A percentile compares a stretch with the other conserved stretches of the same genome.
These are phyloP conservation scores for Agroathelia rolfsii DNA, from an alignment of 1,284 basidiomycete species.

Conservation along the genomic window DNA sequence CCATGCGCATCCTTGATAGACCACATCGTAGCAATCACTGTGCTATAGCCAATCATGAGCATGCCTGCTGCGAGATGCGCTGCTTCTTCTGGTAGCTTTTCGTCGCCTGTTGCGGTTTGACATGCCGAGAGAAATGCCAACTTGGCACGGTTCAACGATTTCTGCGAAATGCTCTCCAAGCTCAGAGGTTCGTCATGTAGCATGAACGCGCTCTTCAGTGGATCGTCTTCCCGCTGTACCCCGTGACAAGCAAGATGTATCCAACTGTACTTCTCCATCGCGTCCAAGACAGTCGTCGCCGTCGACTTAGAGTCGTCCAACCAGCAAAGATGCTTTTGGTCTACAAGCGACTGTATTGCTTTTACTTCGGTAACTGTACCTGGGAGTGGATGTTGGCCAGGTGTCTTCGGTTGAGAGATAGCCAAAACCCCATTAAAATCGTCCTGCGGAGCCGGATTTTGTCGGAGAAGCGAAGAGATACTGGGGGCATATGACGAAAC, in stretches of 20 bases:
- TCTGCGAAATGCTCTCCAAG: slow-evolving; percentile 15
- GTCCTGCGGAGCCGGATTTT: neutral
- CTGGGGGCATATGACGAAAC: slow-evolving; percentile 19
- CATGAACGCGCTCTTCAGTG: slow-evolving; percentile 16
- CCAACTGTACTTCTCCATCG: slow-evolving; percentile 13
- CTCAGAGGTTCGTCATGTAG: slow-evolving; percentile 16
- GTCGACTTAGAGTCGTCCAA: too few species aligned
- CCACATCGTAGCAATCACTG: slow-evolving; percentile 25
- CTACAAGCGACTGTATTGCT: slow-evolving; percentile 2
- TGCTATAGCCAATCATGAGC: slow-evolving; percentile 23
- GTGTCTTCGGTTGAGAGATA: slow-evolving; percentile 4
- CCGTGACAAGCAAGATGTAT: slow-evolving; percentile 24
- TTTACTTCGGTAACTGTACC: slow-evolving; percentile 3
- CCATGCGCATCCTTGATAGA: slow-evolving; percentile 20
- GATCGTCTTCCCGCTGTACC: slow-evolving; percentile 15
- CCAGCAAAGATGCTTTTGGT: too few species aligned
- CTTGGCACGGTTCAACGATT: slow-evolving; percentile 12
- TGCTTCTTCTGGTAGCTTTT: slow-evolving; percentile 17
- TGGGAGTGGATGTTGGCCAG: slow-evolving; percentile 4
- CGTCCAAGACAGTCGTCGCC: slow-evolving; percentile 5
- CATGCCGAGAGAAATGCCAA: slow-evolving; percentile 27
- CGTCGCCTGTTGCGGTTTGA: slow-evolving; percentile 22
- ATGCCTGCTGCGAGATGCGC: slow-evolving; percentile 24
- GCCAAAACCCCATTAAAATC: slow-evolving; percentile 1
- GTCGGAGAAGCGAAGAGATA: slow-evolving; percentile 11